Base-by-base conservation (phyloP, 1,284 basidiomycete genomes). In the Leccinum fallax region DNA sequence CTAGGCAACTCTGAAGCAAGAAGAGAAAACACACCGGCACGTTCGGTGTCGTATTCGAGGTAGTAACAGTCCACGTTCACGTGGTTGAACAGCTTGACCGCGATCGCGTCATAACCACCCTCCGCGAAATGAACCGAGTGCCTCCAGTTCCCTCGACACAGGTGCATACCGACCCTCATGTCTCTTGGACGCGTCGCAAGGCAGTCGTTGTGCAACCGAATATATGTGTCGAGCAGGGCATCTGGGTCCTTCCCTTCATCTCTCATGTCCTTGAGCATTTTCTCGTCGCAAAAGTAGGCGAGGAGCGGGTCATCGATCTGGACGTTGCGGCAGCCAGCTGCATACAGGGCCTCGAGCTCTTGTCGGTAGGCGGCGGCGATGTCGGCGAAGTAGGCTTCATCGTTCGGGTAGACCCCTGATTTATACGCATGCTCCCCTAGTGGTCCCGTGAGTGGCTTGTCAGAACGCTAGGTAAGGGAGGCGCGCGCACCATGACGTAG, bases 51-150 rank as follows among this genome's bases (percentile, higher is more conserved):
- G 75, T 92, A 94, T 77, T 94, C 91, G 55, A 90, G 81, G 72
- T 90, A 93, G 74, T 88, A 92, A 53, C 81, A 81, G 69, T 92
- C 87, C n/a, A 91, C 89, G 70, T 92, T 83, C 61, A 93, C 79
- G 57, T 84, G 77, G 65, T 83, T 83, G 81, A 92, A 92, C n/a
- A 93, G 76, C 75, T 86, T 90, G 67, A 79, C 74, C 10, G 92
- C 88, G 70, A 94, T 93, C 43, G 81, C 82, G 71, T 84, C 86
- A 71, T 94, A 94, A 0, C 87, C 84, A 8, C 92, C 89, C 71
- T 91, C 87, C 28, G 82, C 80, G 75, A 92, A 92, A 70, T 90
- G 85, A 15, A 84, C 70, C 19, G 89, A 87, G 59, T 84, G 87
- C 40, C 68, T 69, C 79, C 86, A 93, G 78, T 94, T 94, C 26